Base-by-base conservation (phyloP, 2,329 filamentous ascomycete species). In the Colletotrichum echinochloae region DNA sequence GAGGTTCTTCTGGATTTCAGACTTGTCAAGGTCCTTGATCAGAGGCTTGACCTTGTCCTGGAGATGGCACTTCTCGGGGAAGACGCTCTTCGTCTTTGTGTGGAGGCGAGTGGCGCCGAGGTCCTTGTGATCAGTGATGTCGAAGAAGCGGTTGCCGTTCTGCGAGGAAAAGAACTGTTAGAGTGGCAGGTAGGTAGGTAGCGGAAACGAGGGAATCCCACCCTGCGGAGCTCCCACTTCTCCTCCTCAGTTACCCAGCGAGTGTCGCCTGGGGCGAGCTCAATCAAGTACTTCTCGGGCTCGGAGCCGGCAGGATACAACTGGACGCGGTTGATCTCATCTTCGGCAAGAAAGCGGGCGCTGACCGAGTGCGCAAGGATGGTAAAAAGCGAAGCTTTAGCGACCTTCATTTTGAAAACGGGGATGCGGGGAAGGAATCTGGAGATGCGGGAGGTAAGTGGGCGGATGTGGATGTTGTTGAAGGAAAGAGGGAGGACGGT, bases 211-310 rank as follows among this genome's bases (percentile, higher is more conserved):
- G 35, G 39, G 14, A 1, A 30, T 4, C 89, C 68, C 87, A 97
- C 94, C 75, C 94, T 87, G 77, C 92, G 91, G 73, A 98, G 84
- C 80, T 91, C 90, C 94, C 95, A 98, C 83, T 98, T 99, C 83
- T 98, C 91, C 44, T 97, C 93, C 77, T 98, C 95, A 0, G 94
- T 97, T 39, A 98, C 91, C 92, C 93, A 96, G 85, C 88, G 85
- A 30, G 91, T 95, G 79, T 95, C 87, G 66, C 93, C 94, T 4
- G 94, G 94, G n/a, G 89, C 88, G 33, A 96, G 86, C 84, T 98
- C 95, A 73, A 99, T 90, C 56, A 97, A 86, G 80, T 88, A 96
- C 75, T 86, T 85, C 76, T 91, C 88, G 46, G 76, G 71, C 72
- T 74, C 80, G 74, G 70, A 73, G 76, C 79, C 81, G 51, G 85